These are phyloP conservation scores for Pelargonium cotyledonis DNA, from an alignment of 441 rosid genomes.

Conservation along the genomic window DNA sequence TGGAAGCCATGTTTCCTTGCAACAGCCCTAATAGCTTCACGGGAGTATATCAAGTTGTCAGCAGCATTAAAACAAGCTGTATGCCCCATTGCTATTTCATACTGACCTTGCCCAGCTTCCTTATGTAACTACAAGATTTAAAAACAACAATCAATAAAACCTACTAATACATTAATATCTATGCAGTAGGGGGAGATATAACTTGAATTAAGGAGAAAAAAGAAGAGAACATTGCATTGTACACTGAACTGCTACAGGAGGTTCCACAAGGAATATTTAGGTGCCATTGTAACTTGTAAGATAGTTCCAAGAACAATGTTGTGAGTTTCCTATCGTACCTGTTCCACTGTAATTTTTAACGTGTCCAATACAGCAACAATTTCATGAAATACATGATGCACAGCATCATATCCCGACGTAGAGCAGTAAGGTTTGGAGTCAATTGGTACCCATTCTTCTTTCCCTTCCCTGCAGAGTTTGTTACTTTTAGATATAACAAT, in stretches of 20 bases:
- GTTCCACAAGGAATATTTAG: not conserved
- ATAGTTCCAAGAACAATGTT: not conserved
- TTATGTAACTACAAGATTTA: slow-evolving; percentile 52
- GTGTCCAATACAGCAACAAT: slow-evolving; percentile 49
- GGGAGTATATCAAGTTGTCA: slow-evolving; percentile 68
- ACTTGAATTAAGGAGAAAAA: not conserved
- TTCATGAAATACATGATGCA: slow-evolving; percentile 59
- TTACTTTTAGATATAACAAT: not conserved
- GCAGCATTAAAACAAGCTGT: slow-evolving; percentile 51
- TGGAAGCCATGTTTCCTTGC: slow-evolving; percentile 75
- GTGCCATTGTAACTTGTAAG: too few relatives aligned
- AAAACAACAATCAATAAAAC: not conserved
- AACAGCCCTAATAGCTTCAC: slow-evolving; percentile 70
- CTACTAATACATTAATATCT: not conserved
- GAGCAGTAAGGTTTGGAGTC: slow-evolving; percentile 76
- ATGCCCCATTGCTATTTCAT: slow-evolving; percentile 71
- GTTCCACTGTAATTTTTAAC: slow-evolving; percentile 73
- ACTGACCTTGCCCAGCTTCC: slow-evolving; percentile 93
- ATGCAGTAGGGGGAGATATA: too few relatives aligned
- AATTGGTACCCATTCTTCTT: slow-evolving; percentile 78
- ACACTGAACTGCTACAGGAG: not conserved
- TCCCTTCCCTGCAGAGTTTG: slow-evolving; percentile 55
- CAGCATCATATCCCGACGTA: slow-evolving; percentile 58
- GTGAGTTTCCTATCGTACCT: slow-evolving; percentile 36
- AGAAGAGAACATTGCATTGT: not conserved